Conservation (phyloP, 257 asterid species). For the Solanum arcanum region DNA sequence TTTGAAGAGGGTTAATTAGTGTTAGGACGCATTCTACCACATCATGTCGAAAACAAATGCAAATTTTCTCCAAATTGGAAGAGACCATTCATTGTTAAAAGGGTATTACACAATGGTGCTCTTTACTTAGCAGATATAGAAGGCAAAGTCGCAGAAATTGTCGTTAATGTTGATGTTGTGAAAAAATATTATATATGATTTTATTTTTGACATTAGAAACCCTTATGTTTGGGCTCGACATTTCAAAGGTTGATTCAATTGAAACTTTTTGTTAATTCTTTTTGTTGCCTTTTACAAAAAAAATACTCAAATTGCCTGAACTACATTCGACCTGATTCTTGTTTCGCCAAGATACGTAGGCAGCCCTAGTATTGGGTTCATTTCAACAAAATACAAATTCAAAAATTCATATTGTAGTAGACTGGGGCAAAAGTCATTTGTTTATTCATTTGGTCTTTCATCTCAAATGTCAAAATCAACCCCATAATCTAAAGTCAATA, state of each 20-base stretch:
- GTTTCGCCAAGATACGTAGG: not conserved
- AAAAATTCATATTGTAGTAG: too few species aligned
- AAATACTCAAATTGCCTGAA: too few species aligned
- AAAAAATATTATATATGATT: not conserved
- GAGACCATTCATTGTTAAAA: not conserved
- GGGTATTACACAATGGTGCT: not conserved
- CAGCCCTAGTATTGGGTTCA: not conserved
- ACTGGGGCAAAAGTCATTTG: not conserved
- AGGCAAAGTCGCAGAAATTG: not conserved
- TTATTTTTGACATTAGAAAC: too few species aligned
- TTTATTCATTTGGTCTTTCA: too few species aligned
- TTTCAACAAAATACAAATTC: too few species aligned
- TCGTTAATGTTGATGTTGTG: not conserved
- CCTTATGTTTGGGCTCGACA: not conserved
- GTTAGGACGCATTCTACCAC: not conserved
- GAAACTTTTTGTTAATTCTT: too few species aligned
- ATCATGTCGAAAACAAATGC: too few species aligned
- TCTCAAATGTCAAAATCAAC: too few species aligned
- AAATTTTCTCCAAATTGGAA: too few species aligned
- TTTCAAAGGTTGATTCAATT: not conserved
- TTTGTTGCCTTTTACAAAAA: too few species aligned
- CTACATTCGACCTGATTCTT: not conserved
- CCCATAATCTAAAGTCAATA: too few species aligned
- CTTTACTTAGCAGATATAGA: too few species aligned
- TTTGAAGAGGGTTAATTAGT: not conserved